Base-by-base conservation (phyloP, 2,329 filamentous ascomycete species). In the Tolypocladium amazonense region DNA sequence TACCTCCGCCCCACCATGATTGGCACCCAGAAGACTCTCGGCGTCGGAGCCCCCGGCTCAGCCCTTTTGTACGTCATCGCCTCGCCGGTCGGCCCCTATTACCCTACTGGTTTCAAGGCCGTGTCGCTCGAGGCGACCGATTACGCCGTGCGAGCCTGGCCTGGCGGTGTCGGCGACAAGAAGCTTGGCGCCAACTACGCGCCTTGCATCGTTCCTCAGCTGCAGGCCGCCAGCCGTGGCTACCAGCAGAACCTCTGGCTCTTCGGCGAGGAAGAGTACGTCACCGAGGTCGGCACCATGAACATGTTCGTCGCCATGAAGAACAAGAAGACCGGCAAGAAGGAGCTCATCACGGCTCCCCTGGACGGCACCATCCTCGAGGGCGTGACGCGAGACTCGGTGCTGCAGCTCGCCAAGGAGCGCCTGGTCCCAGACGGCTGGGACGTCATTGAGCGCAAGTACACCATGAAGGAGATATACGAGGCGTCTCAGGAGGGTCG, bases 241-340 rank as follows among this genome's bases (percentile, higher is more conserved):
- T 96, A 92, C 82, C 93, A 97, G 77, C 94, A 99, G 80, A 99
- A 97, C 76, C 82, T 99, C 58, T 99, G 94, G 94, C 79, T 99
- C 38, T 99, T 97, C 71, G 92, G 92, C 52, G 88, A 95, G 70
- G 91, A 97, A 75, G 91, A 97, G 74, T 96, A 88, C 70, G 88
- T 97, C 61, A 99, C 94, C 55, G 94, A 99, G 76, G 94, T 97
- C 60, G 94, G 94, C 69, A 97, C 94, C 60, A 99, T 99, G 94
- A 99, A 99, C 77, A 86, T 99, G 73, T 99, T 97, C 70, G 88
- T 88, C 38, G 92, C 89, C 50, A 77, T 97, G 67, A 86, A 86
- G 77, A 86, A 95, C 79, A 90, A 89, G 81, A 82, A 89, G 73
- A 94, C 91, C 15, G 94, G 93, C 9, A 84, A 92, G 77, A 93